A percentile compares a stretch with the other conserved stretches of the same genome.
These are phyloP conservation scores for Kluyveromyces lactis DNA, from an alignment of 805 yeast species.

Conservation along the genomic window DNA sequence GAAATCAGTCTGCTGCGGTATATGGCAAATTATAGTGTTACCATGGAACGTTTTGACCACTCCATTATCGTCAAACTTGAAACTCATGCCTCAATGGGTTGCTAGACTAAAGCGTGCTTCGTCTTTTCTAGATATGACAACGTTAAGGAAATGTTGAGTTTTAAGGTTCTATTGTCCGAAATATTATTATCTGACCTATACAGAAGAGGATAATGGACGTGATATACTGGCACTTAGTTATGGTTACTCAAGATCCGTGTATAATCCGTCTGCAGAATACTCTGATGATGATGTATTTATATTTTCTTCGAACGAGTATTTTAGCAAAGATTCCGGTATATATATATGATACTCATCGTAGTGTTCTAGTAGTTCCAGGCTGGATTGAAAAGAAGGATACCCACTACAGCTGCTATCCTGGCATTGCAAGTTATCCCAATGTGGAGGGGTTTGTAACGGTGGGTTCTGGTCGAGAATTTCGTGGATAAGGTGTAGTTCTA, in stretches of 20 bases:
- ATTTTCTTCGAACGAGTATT: not conserved
- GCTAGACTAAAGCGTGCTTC: too few species aligned
- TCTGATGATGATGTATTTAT: too few species aligned
- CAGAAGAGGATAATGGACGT: too few species aligned
- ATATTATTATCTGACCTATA: too few species aligned
- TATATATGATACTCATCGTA: slow-evolving; percentile 8
- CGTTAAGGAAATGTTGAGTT: too few species aligned
- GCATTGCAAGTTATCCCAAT: slow-evolving; percentile 3
- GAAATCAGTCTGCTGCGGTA: slow-evolving; percentile 2
- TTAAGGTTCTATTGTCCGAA: too few species aligned
- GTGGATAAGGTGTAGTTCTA: slow-evolving; percentile 5
- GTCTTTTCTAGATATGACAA: too few species aligned
- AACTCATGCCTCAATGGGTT: not conserved
- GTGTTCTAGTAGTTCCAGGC: slow-evolving; percentile 6
- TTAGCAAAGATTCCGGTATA: slow-evolving; percentile 6
- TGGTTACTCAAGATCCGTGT: too few species aligned
- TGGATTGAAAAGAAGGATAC: slow-evolving; percentile 1
- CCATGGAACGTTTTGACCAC: slow-evolving; percentile 3
- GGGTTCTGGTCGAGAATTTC: slow-evolving; percentile 1
- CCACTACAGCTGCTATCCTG: not conserved
- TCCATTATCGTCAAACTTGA: slow-evolving; percentile 4
- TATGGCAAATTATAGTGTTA: not conserved
- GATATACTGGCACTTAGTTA: too few species aligned
- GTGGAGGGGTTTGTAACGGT: not conserved
- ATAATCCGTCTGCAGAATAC: too few species aligned